A percentile compares a stretch with the other conserved stretches of the same genome.
phyloP scores from a whole-genome alignment of 2,329 filamentous ascomycete genomes.

The Pyrenophora tritici-repentis region DNA sequence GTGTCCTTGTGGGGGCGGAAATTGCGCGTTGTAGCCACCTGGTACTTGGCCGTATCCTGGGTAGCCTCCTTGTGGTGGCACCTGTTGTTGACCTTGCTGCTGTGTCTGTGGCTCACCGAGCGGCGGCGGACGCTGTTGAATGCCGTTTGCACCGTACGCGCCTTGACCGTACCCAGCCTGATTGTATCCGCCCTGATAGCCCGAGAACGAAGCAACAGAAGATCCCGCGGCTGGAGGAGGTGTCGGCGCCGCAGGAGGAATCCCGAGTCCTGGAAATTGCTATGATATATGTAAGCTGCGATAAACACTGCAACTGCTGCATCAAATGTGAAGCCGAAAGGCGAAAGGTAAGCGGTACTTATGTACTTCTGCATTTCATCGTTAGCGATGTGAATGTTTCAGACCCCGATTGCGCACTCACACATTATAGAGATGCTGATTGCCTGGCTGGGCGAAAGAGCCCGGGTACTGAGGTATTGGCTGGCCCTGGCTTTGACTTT shows the following conservation, averaged over 20 bases:
- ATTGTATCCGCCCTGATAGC: constrained; percentile 18
- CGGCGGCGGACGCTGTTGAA: constrained; percentile 25
- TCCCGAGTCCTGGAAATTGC: constrained; percentile 28
- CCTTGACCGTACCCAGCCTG: constrained; percentile 17
- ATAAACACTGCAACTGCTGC: background rate
- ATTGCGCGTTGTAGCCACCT: constrained; percentile 13
- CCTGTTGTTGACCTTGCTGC: constrained; percentile 15
- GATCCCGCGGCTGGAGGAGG: constrained; percentile 31
- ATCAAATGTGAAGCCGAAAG: background rate
- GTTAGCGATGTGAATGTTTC: constrained; percentile 11
- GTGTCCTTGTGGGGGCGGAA: constrained; percentile 17
- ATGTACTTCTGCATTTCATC: constrained; percentile 13
- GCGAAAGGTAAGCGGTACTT: background rate
- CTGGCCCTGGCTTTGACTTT: constrained; percentile 17
- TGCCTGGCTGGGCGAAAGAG: constrained; percentile 20
- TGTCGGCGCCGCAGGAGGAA: constrained; percentile 33
- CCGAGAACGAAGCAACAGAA: constrained; percentile 25
- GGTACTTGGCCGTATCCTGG: constrained; percentile 18
- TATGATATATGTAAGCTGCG: constrained; percentile 16
- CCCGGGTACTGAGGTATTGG: constrained; percentile 26
- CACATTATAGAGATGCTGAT: constrained; percentile 36
- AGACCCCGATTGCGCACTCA: constrained; percentile 16
- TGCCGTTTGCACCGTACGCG: constrained; percentile 13
- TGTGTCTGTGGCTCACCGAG: constrained; percentile 20
- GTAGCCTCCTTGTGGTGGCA: constrained; percentile 8